Evolutionary conservation across 495 filamentous ascomycete species (phyloP), one percentile per base, ranked within the genome.

Genomic region (Aspergillus baeticus): DNA sequence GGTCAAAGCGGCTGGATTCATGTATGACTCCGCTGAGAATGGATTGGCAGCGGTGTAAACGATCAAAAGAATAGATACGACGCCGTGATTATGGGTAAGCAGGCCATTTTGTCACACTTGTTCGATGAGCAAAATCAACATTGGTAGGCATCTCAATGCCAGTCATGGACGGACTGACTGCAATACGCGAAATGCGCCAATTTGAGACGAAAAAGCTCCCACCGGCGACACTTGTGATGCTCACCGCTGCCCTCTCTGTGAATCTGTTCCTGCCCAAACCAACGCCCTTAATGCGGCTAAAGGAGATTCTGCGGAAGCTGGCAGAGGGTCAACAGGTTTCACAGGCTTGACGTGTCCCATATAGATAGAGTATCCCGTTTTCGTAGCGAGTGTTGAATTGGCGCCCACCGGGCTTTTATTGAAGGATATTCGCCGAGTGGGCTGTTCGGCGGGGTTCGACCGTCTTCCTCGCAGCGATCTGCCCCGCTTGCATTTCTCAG

Each of bases 261-360:
- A 79, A 88, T 63, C 55, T 84, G 13, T 87, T 86, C 58, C 61
- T 88, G 61, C 86, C 85, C 15, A 85, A 87, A 59, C 86, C 85
- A 2, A 80, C 84, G 0, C 62, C 63, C 1, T 63, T 75, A 36
- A 71, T 68, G 29, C 57, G 61, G n/a, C 20, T 67, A 5, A 59
- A 51, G 17, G 55, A 56, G n/a, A 55, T 63, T 41, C 20, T 57
- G 35, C 13, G 21, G n/a, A 13, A 56, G 4, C 29, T 56, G 34
- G 20, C 34, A 5, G 36, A 56, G 17, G 54, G 43, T 6, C 34
- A 56, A 34, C 10, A 41, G 3, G 18, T 47, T 47, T 14, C 23
- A 4, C 18, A 18, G 22, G n/a, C 29, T 21, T 46, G 41, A 22
- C 41, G n/a, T n/a, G n/a, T n/a, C n/a, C n/a, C n/a, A n/a, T n/a